These are phyloP conservation scores for Lobosporangium transversale DNA, from an alignment of 192 early-diverging fungal species.

Conservation along the genomic window DNA sequence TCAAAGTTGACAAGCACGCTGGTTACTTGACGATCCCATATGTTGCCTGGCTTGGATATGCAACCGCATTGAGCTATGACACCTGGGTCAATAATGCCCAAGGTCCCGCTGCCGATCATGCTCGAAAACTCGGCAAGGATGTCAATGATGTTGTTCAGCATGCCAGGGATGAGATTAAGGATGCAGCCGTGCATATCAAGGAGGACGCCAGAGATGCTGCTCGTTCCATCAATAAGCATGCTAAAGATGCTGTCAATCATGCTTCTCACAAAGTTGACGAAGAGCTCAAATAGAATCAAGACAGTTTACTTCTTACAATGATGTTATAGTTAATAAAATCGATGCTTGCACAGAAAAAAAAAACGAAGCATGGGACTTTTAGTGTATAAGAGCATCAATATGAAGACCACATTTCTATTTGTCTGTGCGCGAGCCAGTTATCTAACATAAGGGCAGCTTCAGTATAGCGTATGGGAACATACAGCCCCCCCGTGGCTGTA, in stretches of 20 bases:
- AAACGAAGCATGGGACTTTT: too few species aligned
- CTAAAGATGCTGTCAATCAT: conserved; percentile 28
- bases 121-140: conserved; percentile 45
- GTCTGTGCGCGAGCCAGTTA: too few species aligned
- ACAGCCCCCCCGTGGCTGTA: too few species aligned
- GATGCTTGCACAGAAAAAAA: too few species aligned
- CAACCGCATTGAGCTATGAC: conserved; percentile 48
- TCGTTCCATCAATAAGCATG: conserved; percentile 9
- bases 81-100: conserved; percentile 49
- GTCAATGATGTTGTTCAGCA: conserved; percentile 48
- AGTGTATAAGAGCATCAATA: too few species aligned
- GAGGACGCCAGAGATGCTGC: conserved; percentile 29
- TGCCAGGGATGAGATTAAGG: conserved; percentile 43
- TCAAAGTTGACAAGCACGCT: conserved; percentile 47
- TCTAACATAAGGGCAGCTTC: too few species aligned
- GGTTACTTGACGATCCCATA: conserved; percentile 48
- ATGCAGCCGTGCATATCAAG: conserved; percentile 40
- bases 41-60: conserved; percentile 51
- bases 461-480: too few species aligned
- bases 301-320: too few species aligned
- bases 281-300: conserved; percentile 21
- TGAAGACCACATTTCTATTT: too few species aligned
- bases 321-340: too few species aligned
- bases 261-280: conserved; percentile 30
- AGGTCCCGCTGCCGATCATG: conserved; percentile 32